Evolutionary conservation across 176 grass and related monocot genomes (phyloP).

Genomic region (Cenchrus fungigraminus): DNA sequence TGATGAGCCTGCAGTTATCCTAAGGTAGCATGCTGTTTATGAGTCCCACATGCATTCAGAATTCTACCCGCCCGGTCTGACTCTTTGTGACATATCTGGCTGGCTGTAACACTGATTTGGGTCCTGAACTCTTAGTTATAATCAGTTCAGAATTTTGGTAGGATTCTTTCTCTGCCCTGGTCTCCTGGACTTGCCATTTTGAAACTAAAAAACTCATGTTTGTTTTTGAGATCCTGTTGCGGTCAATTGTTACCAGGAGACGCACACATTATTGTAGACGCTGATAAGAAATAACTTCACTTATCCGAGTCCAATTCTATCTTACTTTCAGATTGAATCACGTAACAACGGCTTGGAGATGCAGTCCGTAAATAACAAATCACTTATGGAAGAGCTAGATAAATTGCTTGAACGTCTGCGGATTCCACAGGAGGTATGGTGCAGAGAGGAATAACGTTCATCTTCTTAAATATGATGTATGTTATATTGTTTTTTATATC

Average conservation of each 20-base stretch:
- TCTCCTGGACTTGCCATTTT: neutral
- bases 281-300: slow-evolving; percentile 19
- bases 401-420: slow-evolving; percentile 75
- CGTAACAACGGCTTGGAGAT: slow-evolving; percentile 93
- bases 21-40: neutral
- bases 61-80: slow-evolving; percentile 26
- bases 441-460: slow-evolving; percentile 34
- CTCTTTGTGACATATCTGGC: neutral
- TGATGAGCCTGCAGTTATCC: neutral
- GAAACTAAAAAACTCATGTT: neutral
- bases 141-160: slow-evolving; percentile 15
- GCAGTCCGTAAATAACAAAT: slow-evolving; percentile 88
- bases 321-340: slow-evolving; percentile 84
- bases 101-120: neutral
- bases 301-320: neutral
- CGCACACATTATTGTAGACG: slow-evolving; percentile 9
- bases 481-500: slow-evolving; percentile 51
- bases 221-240: slow-evolving; percentile 12
- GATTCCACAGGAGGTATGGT: slow-evolving; percentile 86
- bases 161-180: slow-evolving; percentile 2
- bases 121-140: neutral
- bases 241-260: slow-evolving; percentile 36
- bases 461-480: slow-evolving; percentile 7
- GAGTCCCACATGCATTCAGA: slow-evolving; percentile 7
- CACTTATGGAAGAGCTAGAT: slow-evolving; percentile 87